phyloP scores from a whole-genome alignment of 805 yeast species.

The Pichia membranifaciens region DNA sequence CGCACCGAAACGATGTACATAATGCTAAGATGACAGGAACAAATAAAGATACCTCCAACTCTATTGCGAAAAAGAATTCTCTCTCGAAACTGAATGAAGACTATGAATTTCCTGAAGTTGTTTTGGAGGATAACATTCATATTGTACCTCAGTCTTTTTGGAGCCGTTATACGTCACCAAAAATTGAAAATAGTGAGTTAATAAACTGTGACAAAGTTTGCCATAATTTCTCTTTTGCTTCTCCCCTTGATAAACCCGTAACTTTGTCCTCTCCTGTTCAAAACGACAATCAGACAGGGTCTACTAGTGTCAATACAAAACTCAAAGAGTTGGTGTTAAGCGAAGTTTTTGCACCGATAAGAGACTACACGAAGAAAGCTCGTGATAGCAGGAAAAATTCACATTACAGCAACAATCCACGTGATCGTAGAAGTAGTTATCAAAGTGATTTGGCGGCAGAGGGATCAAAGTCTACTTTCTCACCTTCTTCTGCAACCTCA shows the following conservation, averaged over 20 bases:
- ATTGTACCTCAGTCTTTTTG: slow-evolving; percentile 80
- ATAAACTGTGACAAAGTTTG: not conserved
- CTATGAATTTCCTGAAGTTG: slow-evolving; percentile 63
- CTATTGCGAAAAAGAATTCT: not conserved
- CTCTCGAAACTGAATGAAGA: slow-evolving; percentile 9
- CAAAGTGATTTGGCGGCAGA: slow-evolving; percentile 2
- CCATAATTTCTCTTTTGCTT: not conserved
- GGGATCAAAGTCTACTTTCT: not conserved
- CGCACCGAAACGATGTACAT: not conserved
- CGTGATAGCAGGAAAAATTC: slow-evolving; percentile 7
- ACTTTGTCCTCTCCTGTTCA: not conserved
- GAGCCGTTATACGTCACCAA: slow-evolving; percentile 39
- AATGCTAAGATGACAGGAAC: not conserved
- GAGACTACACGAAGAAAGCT: slow-evolving; percentile 26
- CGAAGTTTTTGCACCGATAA: slow-evolving; percentile 63
- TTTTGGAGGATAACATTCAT: slow-evolving; percentile 84
- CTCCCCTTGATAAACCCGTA: not conserved
- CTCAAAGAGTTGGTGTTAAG: slow-evolving; percentile 63
- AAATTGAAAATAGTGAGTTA: not conserved
- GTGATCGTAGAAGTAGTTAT: slow-evolving; percentile 7
- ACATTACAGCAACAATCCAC: not conserved
- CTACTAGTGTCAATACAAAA: slow-evolving; percentile 66
- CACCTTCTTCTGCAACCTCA: slow-evolving; percentile 4
- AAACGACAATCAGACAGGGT: slow-evolving; percentile 33
- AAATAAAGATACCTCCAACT: not conserved